These are phyloP conservation scores for Fereydounia khargensis DNA, from an alignment of 1,284 basidiomycete species.

Conservation along the genomic window DNA sequence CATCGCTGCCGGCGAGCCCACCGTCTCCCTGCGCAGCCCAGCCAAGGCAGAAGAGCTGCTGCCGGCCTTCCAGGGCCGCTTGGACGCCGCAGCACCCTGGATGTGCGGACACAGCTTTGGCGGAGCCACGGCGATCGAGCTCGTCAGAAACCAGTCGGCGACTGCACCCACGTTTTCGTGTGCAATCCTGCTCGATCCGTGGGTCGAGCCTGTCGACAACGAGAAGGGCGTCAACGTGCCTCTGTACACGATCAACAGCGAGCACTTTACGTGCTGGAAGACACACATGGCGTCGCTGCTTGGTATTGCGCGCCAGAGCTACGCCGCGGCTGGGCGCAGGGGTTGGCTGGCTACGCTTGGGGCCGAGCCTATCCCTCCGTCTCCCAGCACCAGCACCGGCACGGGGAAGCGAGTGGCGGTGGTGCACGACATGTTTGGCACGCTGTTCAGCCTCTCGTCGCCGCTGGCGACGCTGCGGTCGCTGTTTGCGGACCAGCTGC, in stretches of 20 bases:
- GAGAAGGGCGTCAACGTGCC: constrained; percentile 19
- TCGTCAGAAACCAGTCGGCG: constrained; percentile 14
- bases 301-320: no score
- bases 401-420: constrained; percentile 24
- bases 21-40: background rate
- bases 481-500: constrained; percentile 30
- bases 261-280: constrained; percentile 43
- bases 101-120: constrained; percentile 45
- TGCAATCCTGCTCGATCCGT: constrained; percentile 37
- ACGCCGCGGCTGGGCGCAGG: no score
- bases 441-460: constrained; percentile 32
- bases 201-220: constrained; percentile 32
- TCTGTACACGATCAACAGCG: constrained; percentile 47
- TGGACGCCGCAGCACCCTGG: constrained; percentile 26
- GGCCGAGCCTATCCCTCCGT: constrained; percentile 15
- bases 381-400: constrained; percentile 2
- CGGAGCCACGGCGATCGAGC: constrained; percentile 31
- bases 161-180: constrained; percentile 27
- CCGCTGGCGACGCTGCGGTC: constrained; percentile 30
- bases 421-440: constrained; percentile 51
- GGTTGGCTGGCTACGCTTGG: constrained; percentile 37
- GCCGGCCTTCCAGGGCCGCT: constrained; percentile 15
- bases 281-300: constrained; percentile 40
- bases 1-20: constrained; percentile 23
- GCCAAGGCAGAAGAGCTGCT: background rate